A percentile compares a stretch with the other conserved stretches of the same genome.
Evolutionary conservation across 306 rosid genomes (phyloP).

Genomic region (Elaeagnus macrophylla): DNA sequence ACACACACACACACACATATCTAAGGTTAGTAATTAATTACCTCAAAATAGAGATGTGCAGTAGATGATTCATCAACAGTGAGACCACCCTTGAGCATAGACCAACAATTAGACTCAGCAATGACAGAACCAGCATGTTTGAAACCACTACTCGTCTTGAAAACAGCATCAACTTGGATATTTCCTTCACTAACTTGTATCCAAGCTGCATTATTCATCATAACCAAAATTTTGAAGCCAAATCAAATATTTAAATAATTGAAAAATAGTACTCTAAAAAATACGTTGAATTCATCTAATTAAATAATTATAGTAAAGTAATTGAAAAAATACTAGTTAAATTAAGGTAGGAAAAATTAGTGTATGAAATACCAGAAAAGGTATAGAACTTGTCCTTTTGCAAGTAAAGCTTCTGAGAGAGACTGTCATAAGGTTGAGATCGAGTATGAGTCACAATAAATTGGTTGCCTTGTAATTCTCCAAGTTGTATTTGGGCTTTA

Average conservation of each 20-base stretch:
- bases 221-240: neutral
- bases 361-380: conserved; percentile 41
- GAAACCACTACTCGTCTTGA: conserved; percentile 35
- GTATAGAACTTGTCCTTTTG: conserved; percentile 31
- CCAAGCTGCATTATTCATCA: conserved; percentile 28
- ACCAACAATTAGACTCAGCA: conserved; percentile 62
- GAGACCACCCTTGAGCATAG: conserved; percentile 83
- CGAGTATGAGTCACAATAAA: conserved; percentile 49
- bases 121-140: conserved; percentile 31
- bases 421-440: conserved; percentile 27
- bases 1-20: too few relatives aligned
- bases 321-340: neutral
- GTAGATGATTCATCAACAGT: conserved; percentile 33
- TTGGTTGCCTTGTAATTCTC: conserved; percentile 44
- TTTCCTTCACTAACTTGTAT: conserved; percentile 41
- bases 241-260: too few relatives aligned
- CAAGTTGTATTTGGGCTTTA: conserved; percentile 27
- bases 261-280: too few relatives aligned
- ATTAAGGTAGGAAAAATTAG: neutral
- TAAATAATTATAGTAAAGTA: neutral
- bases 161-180: conserved; percentile 33
- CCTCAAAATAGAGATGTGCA: conserved; percentile 55
- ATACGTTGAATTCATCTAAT: neutral
- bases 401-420: conserved; percentile 43
- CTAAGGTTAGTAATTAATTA: too few relatives aligned